Evolutionary conservation across 2,329 filamentous ascomycete species (phyloP).

Genomic region (Phyllosticta citriasiana): DNA sequence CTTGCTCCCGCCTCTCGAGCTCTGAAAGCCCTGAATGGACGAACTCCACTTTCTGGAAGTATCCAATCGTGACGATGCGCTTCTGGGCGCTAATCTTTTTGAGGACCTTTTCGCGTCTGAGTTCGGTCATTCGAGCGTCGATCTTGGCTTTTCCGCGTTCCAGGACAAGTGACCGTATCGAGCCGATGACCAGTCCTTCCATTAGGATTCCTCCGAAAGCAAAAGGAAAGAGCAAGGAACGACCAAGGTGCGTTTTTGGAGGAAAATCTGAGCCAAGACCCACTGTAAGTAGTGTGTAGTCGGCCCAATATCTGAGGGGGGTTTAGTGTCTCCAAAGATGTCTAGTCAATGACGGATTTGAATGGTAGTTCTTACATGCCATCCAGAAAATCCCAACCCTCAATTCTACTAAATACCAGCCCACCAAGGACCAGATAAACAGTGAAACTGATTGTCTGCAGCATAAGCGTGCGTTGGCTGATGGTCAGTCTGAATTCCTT

Average conservation of each 20-base stretch:
- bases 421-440: slow-evolving; percentile 39
- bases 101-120: slow-evolving; percentile 35
- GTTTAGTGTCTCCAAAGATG: too few relatives aligned
- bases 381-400: slow-evolving; percentile 44
- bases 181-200: slow-evolving; percentile 46
- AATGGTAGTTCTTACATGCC: slow-evolving; percentile 24
- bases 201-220: slow-evolving; percentile 46
- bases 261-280: slow-evolving; percentile 43
- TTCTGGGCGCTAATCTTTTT: slow-evolving; percentile 28
- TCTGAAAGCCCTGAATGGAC: slow-evolving; percentile 30
- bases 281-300: slow-evolving; percentile 47
- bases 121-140: slow-evolving; percentile 39
- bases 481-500: slow-evolving; percentile 46
- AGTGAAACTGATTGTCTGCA: slow-evolving; percentile 42
- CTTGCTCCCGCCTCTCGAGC: slow-evolving; percentile 35
- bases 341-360: too few relatives aligned
- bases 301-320: slow-evolving; percentile 37
- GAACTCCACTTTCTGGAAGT: slow-evolving; percentile 31
- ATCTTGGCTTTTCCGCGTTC: slow-evolving; percentile 43
- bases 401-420: slow-evolving; percentile 37
- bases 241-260: slow-evolving; percentile 40
- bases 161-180: slow-evolving; percentile 40
- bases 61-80: slow-evolving; percentile 33
- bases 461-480: slow-evolving; percentile 46
- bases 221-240: slow-evolving; percentile 43